Evolutionary conservation across 2,329 filamentous ascomycete genomes (phyloP), one percentile per base, ranked within the genome.

Genomic region (Zasmidium angulare): DNA sequence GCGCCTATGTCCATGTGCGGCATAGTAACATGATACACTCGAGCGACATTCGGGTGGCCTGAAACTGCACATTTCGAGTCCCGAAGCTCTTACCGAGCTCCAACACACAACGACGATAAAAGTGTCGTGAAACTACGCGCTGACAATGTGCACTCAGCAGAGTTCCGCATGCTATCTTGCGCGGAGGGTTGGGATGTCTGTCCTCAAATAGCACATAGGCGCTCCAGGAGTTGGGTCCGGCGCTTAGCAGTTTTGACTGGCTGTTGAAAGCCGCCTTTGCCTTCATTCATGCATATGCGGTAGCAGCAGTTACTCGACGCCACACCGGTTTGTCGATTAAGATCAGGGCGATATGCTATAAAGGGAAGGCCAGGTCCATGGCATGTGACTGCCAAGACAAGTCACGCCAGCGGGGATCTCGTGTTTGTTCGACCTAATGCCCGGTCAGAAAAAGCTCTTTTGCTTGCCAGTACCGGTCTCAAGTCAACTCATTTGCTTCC

Each of bases 401-500:
- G n/a, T 6, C 11, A 29, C 4, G 26, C 26, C 6, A 29, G 26
- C 11, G 4, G 6, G 36, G 36, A 17, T 43, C 3, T 43, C n/a
- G 36, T 17, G 36, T 43, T 43, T 7, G n/a, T 43, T 43, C 14
- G 29, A 43, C 36, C 36, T 43, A 43, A 17, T 17, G 36, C 12
- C 36, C 4, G 36, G n/a, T 43, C 36, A 43, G 36, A 43, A 17
- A 43, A 17, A 3, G 3, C n/a, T 43, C 36, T 43, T 19, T 14
- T 9, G n/a, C 4, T 43, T 14, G 4, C 6, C 26, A 29, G 11
- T 14, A 43, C n/a, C 7, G 14, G n/a, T 17, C 3, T 7, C 36
- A 43, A 46, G 17, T 51, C 56, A 40, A 53, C 50, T 72, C 66
- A 71, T 66, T 70, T 66, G 56, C 65, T 63, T 46, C 31, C 65